These are phyloP conservation scores for Coemansia furcata DNA, from an alignment of 192 early-diverging fungal genomes.

Conservation along the genomic window DNA sequence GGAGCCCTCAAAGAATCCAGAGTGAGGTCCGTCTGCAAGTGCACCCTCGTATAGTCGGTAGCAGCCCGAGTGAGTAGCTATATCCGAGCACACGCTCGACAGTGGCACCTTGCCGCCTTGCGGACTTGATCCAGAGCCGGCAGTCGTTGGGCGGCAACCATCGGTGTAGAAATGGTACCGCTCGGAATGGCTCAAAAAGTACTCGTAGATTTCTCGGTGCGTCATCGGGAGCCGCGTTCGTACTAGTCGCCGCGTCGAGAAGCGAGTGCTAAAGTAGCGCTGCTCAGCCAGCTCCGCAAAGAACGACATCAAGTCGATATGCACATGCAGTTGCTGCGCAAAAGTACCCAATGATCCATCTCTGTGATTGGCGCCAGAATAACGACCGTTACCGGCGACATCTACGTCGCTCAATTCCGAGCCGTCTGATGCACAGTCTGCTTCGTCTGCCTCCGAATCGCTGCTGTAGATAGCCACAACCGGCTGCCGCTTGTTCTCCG, in stretches of 20 bases:
- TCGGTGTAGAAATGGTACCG: slow-evolving; percentile 45
- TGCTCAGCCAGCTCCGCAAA: slow-evolving; percentile 35
- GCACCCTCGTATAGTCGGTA: slow-evolving; percentile 50
- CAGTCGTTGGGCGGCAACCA: slow-evolving; percentile 28
- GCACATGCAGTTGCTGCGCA: slow-evolving; percentile 44
- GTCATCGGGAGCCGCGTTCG: slow-evolving; percentile 30
- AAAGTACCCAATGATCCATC: slow-evolving; percentile 9
- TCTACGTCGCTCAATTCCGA: slow-evolving; percentile 21
- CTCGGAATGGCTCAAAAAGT: slow-evolving; percentile 42
- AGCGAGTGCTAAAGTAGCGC: slow-evolving; percentile 54
- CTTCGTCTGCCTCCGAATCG: slow-evolving; percentile 23
- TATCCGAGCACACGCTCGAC: slow-evolving; percentile 17
- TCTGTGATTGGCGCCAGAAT: neutral
- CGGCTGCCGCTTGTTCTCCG: neutral
- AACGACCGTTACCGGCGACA: neutral
- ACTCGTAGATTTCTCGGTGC: slow-evolving; percentile 49
- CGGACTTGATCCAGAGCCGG: neutral
- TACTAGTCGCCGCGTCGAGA: slow-evolving; percentile 48
- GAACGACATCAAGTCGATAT: slow-evolving; percentile 44
- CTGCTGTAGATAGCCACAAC: slow-evolving; percentile 24
- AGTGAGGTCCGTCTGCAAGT: slow-evolving; percentile 7
- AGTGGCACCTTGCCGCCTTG: slow-evolving; percentile 9
- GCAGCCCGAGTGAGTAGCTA: slow-evolving; percentile 45
- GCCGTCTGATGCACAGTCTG: slow-evolving; percentile 5
- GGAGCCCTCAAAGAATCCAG: slow-evolving; percentile 9